A percentile compares a stretch with the other conserved stretches of the same genome.
Evolutionary conservation across 1,284 basidiomycete genomes (phyloP).

Genomic region (Puccinia horiana): DNA sequence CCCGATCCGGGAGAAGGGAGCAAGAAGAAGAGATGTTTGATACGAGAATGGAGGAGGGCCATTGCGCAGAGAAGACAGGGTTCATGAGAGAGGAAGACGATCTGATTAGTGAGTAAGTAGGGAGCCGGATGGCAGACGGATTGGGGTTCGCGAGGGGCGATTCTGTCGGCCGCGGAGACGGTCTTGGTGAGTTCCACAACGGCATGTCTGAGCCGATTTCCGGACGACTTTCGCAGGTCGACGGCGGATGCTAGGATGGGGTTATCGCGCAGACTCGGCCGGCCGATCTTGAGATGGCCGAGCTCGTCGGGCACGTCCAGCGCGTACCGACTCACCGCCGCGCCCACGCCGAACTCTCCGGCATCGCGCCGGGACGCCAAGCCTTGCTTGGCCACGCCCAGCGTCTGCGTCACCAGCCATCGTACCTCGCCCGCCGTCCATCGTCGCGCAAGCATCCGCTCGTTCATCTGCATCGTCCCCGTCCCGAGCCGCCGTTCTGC

Average conservation of each 20-base stretch:
- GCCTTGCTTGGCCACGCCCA: neutral
- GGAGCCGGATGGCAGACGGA: slow-evolving; percentile 51
- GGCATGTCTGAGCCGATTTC: slow-evolving; percentile 79
- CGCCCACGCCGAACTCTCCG: slow-evolving; percentile 5
- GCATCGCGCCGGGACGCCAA: neutral
- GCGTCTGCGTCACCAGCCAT: neutral
- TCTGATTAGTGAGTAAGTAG: slow-evolving; percentile 79
- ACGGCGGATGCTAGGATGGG: slow-evolving; percentile 61
- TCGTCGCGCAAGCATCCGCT: slow-evolving; percentile 8
- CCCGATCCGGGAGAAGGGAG: slow-evolving; percentile 67
- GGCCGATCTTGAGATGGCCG: neutral
- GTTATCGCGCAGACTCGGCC: neutral
- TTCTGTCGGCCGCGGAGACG: slow-evolving; percentile 59
- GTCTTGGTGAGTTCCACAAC: slow-evolving; percentile 72
- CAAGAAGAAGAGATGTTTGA: slow-evolving; percentile 77
- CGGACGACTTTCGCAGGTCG: slow-evolving; percentile 70
- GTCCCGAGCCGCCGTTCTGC: neutral
- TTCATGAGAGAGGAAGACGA: slow-evolving; percentile 85
- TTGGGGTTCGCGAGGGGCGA: slow-evolving; percentile 33
- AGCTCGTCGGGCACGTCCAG: neutral
- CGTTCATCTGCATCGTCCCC: neutral
- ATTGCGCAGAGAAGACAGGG: slow-evolving; percentile 95
- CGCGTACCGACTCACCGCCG: neutral
- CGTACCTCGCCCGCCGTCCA: slow-evolving; percentile 11
- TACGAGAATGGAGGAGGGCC: slow-evolving; percentile 85